Evolutionary conservation across 768 basidiomycete species (phyloP), one percentile per base, ranked within the genome.

Genomic region (Paxillus rubicundulus): DNA sequence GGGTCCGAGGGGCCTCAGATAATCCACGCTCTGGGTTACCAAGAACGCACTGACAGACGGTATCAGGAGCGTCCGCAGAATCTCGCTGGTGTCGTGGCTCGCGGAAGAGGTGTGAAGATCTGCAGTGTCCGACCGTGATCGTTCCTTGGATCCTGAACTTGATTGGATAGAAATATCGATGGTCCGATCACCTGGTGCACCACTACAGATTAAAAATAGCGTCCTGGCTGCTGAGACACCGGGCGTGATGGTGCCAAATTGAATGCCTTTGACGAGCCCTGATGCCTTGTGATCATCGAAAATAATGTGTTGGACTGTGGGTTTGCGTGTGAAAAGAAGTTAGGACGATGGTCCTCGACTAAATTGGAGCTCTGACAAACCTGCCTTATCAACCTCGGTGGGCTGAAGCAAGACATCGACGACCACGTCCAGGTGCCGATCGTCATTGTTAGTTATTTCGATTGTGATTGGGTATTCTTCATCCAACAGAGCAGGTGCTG

Each of bases 121-220:
- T 13, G 48, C 18, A 9, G 52, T 33, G 10, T 52, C 49, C 1
- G 61, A 53, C 5, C 20, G 14, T 4, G 40, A 34, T n/a, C 14
- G 37, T 16, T 47, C 4, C 54, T 36, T 34, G 49, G 60, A 45
- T 1, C 59, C 49, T 21, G 77, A 63, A 20, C 73, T 74, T 9
- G 90, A 86, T 50, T 85, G 86, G 33, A 95, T 72, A 0, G 92
- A 93, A 33, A 96, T 73, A 63, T 97, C 94, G 49, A 97, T 68
- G 40, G 83, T 77, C 40, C 92, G 80, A 47, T 88, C 82, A 2
- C 88, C 90, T 1, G 80, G 72, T 1, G 77, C 79, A 13, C 90
- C 86, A 0, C 76, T 74, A 58, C 79, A 84, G 37, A 74, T 69
- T 33, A 96, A 72, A 59, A 77, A 74, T 34, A 98, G 63, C 9